Evolutionary conservation across 768 basidiomycete genomes (phyloP), one percentile per base, ranked within the genome.

Genomic region (Russula sp.): DNA sequence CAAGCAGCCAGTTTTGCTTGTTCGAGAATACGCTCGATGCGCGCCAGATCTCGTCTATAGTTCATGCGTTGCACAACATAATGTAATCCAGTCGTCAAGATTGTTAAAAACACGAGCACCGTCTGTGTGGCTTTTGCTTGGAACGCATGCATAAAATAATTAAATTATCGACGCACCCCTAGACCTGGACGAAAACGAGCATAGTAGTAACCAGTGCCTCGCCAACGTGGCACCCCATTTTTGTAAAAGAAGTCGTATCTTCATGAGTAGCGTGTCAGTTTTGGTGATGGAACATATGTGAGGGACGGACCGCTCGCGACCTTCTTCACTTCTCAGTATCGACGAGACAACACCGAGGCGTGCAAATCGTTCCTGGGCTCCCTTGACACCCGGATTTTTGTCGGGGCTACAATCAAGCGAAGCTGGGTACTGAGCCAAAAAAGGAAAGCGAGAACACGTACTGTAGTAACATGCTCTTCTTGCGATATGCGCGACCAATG

Each of bases 171-270:
- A 59, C 57, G n/a, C 69, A 89, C 89, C 63, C 84, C 84, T 64
- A 98, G 79, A 31, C 94, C 93, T n/a, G 96, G 96, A 35, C 96
- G 83, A 80, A 90, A 99, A 57, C 97, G 86, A 35, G 91, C 85
- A 74, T 98, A 99, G 74, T 98, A 98, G 75, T 98, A 98, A 49
- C 93, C 91, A 37, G 91, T 94, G 16, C 94, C 96, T 67, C 95
- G 82, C 96, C 96, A 99, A 72, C 82, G 90, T 0, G 96, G 96
- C 4, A 99, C 94, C 22, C 96, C 96, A 66, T 98, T 98, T 76
- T 96, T 94, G 80, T 90, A 91, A 82, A 98, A 99, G 74, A 91
- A 91, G 73, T 92, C 89, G 66, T 92, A 92, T 68, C 91, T 91
- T 64, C 20, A 39, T 31, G 9, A 18, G 31, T 53, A 62, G 40